phyloP scores from a whole-genome alignment of 768 basidiomycete genomes.

The Pleurotus cornucopiae region DNA sequence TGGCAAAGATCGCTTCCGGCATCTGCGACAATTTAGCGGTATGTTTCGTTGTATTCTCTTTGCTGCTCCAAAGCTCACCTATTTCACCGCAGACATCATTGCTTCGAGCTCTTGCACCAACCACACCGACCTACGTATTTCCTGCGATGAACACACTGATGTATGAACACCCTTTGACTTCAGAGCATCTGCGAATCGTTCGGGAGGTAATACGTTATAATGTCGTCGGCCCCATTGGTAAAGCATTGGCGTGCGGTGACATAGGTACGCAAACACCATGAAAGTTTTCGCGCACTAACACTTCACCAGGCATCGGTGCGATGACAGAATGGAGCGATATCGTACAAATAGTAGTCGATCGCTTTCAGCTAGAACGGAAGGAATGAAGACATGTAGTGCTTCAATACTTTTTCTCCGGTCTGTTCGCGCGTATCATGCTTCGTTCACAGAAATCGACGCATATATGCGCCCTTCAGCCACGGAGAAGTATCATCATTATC shows the following conservation, averaged over 20 bases:
- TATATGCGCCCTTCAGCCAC: too few species aligned
- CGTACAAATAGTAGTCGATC: constrained; percentile 63
- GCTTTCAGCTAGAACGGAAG: constrained; percentile 18
- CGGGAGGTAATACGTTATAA: constrained; percentile 74
- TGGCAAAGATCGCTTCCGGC: constrained; percentile 88
- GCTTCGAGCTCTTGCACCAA: constrained; percentile 39
- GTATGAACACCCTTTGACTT: constrained; percentile 92
- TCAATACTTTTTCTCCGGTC: too few species aligned
- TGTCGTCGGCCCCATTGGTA: constrained; percentile 85
- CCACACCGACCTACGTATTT: constrained; percentile 85
- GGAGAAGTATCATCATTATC: too few species aligned
- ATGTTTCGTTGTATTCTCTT: constrained; percentile 14
- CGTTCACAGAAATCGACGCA: too few species aligned
- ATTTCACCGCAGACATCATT: neutral
- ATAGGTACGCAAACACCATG: constrained; percentile 50
- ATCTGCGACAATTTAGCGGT: constrained; percentile 90
- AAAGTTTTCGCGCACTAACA: constrained; percentile 1
- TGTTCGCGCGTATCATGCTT: too few species aligned
- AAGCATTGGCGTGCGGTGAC: constrained; percentile 88
- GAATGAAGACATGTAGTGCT: neutral
- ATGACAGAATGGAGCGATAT: constrained; percentile 98
- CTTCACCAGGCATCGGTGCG: constrained; percentile 70
- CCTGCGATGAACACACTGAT: constrained; percentile 99
- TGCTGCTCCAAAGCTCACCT: neutral
- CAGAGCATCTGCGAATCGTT: constrained; percentile 73